Base-by-base conservation (phyloP, 2,329 filamentous ascomycete genomes). In the Aureobasidium sp. region DNA sequence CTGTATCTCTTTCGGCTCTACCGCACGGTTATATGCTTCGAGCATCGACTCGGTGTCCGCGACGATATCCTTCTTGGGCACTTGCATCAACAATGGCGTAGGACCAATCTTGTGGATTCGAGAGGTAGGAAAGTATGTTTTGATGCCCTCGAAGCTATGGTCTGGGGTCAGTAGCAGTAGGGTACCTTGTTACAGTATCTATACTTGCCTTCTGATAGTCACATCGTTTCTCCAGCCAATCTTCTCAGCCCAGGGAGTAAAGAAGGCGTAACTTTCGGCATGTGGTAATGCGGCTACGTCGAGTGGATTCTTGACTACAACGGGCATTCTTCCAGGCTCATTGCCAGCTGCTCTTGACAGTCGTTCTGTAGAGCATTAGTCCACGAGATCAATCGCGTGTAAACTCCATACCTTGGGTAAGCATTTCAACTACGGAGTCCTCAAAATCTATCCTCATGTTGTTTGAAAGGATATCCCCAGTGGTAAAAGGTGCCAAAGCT, bases 1-100 rank as follows among this genome's bases (percentile, higher is more conserved):
- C 14, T 71, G 66, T 52, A 78, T 66, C 61, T 75, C 67, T 65
- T 78, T 78, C 20, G 75, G 75, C 65, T 77, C 75, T 34, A 66
- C 61, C 1, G 75, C 76, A 7, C 69, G 67, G n/a, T 66, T 64
- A 62, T 70, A 77, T 14, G 75, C 72, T 48, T 70, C 70, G 8
- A 77, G 62, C n/a, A 72, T 66, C 7, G 76, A 51, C 61, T 75
- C 72, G 6, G 70, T 67, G 3, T 71, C 69, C 7, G 71, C 72
- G 9, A 76, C 56, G 36, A 70, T 66, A 62, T 77, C 74, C n/a
- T 72, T 68, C 20, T 66, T 48, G 1, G 70, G 70, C 17, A 76
- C 67, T 7, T 70, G 72, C 70, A 77, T 73, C 22, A 77, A 67
- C 56, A 77, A 64, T 6, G 75, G 75, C 15, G 73, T 75, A 3